Conservation (phyloP, 2,329 filamentous ascomycete genomes). For the Leptographium wingfieldii region DNA sequence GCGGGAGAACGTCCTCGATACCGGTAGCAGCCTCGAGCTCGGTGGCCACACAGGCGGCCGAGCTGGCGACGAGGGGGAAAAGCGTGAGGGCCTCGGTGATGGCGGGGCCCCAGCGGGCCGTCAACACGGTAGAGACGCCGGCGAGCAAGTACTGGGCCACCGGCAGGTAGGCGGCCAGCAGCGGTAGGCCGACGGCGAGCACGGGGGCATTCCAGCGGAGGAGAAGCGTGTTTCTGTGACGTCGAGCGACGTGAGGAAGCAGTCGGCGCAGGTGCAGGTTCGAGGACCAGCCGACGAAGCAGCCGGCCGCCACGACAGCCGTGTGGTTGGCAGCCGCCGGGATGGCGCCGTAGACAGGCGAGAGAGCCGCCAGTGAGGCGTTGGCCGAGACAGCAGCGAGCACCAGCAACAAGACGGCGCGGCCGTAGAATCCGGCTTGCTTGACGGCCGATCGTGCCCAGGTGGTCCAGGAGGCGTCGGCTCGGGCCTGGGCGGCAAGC, state of each 20-base stretch:
- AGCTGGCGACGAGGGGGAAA: slow-evolving; percentile 54
- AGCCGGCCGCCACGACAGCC: slow-evolving; percentile 50
- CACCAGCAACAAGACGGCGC: slow-evolving; percentile 31
- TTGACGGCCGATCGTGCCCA: slow-evolving; percentile 20
- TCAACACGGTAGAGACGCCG: slow-evolving; percentile 50
- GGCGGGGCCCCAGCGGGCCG: slow-evolving; percentile 59
- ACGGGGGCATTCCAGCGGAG: slow-evolving; percentile 15
- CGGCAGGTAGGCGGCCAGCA: slow-evolving; percentile 66
- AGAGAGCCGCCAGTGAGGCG: slow-evolving; percentile 62
- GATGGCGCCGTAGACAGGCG: slow-evolving; percentile 80
- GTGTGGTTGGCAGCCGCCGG: slow-evolving; percentile 62
- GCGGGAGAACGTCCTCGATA: slow-evolving; percentile 30
- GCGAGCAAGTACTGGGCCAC: slow-evolving; percentile 61
- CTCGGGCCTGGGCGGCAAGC: slow-evolving; percentile 32
- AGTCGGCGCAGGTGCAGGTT: slow-evolving; percentile 43
- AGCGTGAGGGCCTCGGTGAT: slow-evolving; percentile 63
- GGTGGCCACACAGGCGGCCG: slow-evolving; percentile 50
- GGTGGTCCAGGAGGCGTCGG: slow-evolving; percentile 15
- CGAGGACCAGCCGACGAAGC: slow-evolving; percentile 59
- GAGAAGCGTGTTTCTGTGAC: background rate
- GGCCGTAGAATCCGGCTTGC: slow-evolving; percentile 29
- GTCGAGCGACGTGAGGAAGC: slow-evolving; percentile 21
- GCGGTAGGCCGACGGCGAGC: slow-evolving; percentile 46
- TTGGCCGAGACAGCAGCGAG: slow-evolving; percentile 54
- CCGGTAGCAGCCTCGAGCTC: slow-evolving; percentile 42